phyloP scores from a whole-genome alignment of 1,139 yeast genomes.

The Kluyveromyces sp. region DNA sequence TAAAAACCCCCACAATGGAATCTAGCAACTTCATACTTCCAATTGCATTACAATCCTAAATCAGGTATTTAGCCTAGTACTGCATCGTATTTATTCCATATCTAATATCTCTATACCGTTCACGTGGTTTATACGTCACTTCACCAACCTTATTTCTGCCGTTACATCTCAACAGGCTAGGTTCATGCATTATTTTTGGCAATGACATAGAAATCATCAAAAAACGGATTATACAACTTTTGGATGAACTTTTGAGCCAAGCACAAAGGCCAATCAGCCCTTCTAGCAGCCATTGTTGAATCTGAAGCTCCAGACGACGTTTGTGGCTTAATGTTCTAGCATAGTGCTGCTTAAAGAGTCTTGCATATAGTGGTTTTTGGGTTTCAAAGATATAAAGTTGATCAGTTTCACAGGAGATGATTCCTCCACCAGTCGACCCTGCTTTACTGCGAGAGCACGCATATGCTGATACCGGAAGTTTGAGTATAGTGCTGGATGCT shows the following conservation, averaged over 20 bases:
- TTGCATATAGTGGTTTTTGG: no score
- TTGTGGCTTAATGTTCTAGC: no score
- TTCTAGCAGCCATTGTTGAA: no score
- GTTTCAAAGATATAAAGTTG: no score
- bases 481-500: slow-evolving; percentile 25
- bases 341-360: no score
- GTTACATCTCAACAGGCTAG: neutral
- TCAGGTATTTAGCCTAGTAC: no score
- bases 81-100: neutral
- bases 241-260: neutral
- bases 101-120: neutral
- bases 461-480: slow-evolving; percentile 28
- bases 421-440: slow-evolving; percentile 33
- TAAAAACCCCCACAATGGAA: no score
- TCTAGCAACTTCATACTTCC: no score
- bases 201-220: neutral
- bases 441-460: slow-evolving; percentile 33
- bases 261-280: no score
- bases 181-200: no score
- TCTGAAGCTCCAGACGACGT: no score
- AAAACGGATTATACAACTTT: neutral
- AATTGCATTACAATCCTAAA: neutral
- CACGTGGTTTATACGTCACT: neutral
- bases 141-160: neutral
- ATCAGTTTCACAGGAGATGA: no score